Base-by-base conservation (phyloP, 805 yeast genomes). In the Nakazawaea pomicola region DNA sequence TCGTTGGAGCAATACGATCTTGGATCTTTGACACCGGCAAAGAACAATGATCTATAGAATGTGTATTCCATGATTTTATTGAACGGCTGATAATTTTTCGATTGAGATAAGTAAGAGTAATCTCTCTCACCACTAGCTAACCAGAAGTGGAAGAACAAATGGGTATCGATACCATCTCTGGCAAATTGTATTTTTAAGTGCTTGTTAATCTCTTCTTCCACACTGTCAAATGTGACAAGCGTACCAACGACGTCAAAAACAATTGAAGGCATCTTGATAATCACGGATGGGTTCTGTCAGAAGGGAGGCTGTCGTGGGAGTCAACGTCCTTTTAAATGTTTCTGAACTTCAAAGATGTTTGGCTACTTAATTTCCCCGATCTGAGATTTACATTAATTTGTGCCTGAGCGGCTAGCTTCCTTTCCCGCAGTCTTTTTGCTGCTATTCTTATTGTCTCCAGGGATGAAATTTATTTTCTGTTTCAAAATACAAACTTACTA, bases 181-280 rank as follows among this genome's bases (percentile, higher is more conserved):
- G 49, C 50, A 40, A 55, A 50, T 38, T 51, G 47, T 3, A 46
- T 52, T 14, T 58, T 58, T 27, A 55, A 29, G 17, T 48, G 51
- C n/a, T 33, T 32, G 11, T 48, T 49, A 24, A 55, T 53, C 6
- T 50, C 59, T 23, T 40, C 50, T 20, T 54, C 51, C 28, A 45
- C 46, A n/a, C 48, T 50, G 36, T 54, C 52, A 33, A 54, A 55
- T 2, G 56, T 47, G 33, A 55, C 52, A 38, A 57, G 52, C 12
- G 59, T 55, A 35, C 59, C 59, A 17, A 55, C 58, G 21, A 55
- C 53, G 36, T 55, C 59, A 44, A 55, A 55, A 18, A 55, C 55
- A 33, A 55, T 51, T 40, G 55, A 55, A 30, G 59, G 59, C 59
- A 55, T 55, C 25, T 23, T 41, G n/a, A n/a, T n/a, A n/a, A n/a